Evolutionary conservation across 805 yeast genomes (phyloP), one percentile per base, ranked within the genome.

Genomic region (Danielia oregonensis): DNA sequence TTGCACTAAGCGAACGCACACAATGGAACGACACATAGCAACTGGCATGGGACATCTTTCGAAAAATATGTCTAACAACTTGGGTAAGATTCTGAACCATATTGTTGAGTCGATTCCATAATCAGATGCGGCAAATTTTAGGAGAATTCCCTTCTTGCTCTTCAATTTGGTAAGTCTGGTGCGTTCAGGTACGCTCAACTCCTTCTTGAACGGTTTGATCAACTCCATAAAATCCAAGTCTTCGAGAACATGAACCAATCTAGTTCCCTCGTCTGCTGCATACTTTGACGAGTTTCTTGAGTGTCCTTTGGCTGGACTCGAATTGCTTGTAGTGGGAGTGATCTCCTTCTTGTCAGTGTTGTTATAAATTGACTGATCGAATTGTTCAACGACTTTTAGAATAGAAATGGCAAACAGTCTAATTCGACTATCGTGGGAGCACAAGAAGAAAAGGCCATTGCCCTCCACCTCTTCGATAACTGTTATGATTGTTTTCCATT

Each of bases 391-490:
- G 13, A 89, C 67, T 48, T 79, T 72, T 38, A 93, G 59, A 6
- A 94, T 80, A 5, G 82, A 72, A 2, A 89, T 67, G 0, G 95
- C 97, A 30, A 80, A 61, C 39, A 78, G 79, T 35, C 99, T 68
- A 9, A 86, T 74, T 16, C 74, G 68, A 27, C 82, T 71, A 52
- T 88, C 96, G 46, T 88, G 94, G 1, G 96, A 86, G 49, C 96
- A 86, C 15, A 93, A 64, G 52, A 94, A 91, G 51, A 86, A 93
- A 19, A 93, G 61, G 0, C 96, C 99, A 52, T 89, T 86, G 0
- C 98, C 97, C 59, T 93, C 98, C 7, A 91, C 86, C 42, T 91
- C 97, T 57, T 93, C 97, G 30, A 93, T 81, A 0, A 85, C 82
- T 0, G 96, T 83, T 42, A 86, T 79, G 12, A 87, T 78, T 30